These are phyloP conservation scores for Alternaria dauci DNA, from an alignment of 2,329 filamentous ascomycete species.

Conservation along the genomic window DNA sequence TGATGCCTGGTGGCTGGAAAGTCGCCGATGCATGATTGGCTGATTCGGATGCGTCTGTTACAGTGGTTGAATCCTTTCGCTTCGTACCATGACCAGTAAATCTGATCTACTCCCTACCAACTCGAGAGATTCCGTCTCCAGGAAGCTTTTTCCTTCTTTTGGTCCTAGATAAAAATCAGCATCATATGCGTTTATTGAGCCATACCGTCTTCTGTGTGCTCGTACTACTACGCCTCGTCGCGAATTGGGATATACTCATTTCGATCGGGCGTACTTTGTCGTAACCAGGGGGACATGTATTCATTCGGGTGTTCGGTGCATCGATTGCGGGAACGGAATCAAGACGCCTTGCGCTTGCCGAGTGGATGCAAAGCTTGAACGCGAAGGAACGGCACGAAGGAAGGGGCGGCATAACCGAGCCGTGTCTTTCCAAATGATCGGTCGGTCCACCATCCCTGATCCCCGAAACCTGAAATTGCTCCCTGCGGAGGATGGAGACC, in stretches of 20 bases:
- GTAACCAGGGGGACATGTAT: not conserved
- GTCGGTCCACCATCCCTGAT: too few relatives aligned
- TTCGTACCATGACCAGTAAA: not conserved
- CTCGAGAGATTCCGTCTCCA: not conserved
- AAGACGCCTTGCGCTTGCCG: too few relatives aligned
- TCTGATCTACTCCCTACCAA: not conserved
- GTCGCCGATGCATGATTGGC: slow-evolving; percentile 15
- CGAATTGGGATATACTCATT: not conserved
- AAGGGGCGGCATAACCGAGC: not conserved
- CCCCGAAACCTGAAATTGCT: not conserved
- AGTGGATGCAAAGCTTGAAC: not conserved
- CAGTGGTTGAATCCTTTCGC: not conserved
- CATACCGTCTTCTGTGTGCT: not conserved
- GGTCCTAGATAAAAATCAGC: not conserved
- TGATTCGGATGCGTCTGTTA: rapidly evolving
- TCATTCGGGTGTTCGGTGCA: not conserved
- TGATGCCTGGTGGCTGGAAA: slow-evolving; percentile 36
- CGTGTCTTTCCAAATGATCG: not conserved
- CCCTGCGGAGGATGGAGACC: not conserved
- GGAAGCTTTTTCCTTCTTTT: too few relatives aligned
- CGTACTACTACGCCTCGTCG: not conserved
- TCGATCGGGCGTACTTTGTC: not conserved
- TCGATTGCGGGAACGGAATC: too few relatives aligned
- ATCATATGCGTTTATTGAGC: rapidly evolving
- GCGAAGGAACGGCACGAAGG: not conserved